Evolutionary conservation across 2,329 filamentous ascomycete genomes (phyloP).

Genomic region (Pochonia chlamydosporia): DNA sequence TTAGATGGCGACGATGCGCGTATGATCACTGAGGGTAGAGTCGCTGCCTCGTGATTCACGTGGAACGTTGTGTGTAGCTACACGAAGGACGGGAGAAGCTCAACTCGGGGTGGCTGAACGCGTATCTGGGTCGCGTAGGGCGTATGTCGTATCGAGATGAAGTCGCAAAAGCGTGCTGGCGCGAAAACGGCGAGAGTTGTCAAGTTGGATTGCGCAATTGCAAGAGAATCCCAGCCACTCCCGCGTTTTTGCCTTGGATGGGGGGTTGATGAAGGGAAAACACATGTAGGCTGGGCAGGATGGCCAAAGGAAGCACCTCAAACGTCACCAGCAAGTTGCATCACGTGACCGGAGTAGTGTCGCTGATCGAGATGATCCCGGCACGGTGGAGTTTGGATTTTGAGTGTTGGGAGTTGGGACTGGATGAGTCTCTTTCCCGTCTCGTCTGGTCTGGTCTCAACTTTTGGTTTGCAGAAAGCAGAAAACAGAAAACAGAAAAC

Average conservation of each 20-base stretch:
- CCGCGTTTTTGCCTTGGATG: conserved; percentile 9
- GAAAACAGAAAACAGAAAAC: no score
- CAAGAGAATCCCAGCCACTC: conserved; percentile 5
- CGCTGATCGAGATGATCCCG: conserved; percentile 1
- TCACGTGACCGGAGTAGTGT: conserved; percentile 24
- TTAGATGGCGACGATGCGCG: conserved; percentile 15
- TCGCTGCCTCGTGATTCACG: conserved; percentile 1
- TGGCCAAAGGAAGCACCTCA: conserved; percentile 29
- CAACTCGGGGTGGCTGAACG: conserved; percentile 12
- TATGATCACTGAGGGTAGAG: not conserved
- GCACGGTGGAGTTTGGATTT: no score
- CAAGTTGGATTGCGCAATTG: conserved; percentile 8
- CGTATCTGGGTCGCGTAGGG: conserved; percentile 16
- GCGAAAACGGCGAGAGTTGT: conserved; percentile 3
- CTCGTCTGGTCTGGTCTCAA: no score
- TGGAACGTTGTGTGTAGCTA: not conserved
- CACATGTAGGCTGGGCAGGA: conserved; percentile 14
- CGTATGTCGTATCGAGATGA: not conserved
- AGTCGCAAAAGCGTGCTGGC: conserved; percentile 7
- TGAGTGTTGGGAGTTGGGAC: no score
- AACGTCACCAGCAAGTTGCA: conserved; percentile 25
- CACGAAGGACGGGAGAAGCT: conserved; percentile 7
- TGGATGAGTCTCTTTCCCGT: not conserved
- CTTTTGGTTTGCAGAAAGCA: no score
- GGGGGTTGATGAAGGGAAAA: conserved; percentile 3